phyloP scores from a whole-genome alignment of 805 yeast species.

The Myxozyma neglecta region DNA sequence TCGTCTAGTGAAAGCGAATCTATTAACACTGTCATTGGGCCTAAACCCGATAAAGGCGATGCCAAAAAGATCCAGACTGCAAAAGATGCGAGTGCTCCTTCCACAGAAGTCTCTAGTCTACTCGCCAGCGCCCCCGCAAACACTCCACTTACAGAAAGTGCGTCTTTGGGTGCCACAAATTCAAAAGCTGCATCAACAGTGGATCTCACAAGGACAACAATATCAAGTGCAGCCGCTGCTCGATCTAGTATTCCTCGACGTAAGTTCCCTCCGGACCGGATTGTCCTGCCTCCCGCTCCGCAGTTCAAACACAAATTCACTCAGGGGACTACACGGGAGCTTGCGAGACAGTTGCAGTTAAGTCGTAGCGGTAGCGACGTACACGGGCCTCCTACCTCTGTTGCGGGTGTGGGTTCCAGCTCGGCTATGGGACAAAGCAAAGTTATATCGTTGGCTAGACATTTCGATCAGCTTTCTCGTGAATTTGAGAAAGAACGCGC shows the following conservation, averaged over 20 bases:
- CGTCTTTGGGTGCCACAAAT: neutral
- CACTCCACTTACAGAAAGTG: too few species aligned
- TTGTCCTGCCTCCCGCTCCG: constrained; percentile 15
- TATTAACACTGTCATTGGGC: too few species aligned
- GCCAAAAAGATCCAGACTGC: too few species aligned
- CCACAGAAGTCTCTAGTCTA: too few species aligned
- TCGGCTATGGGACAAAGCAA: constrained; percentile 20
- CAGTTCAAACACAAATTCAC: constrained; percentile 25
- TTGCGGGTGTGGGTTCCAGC: constrained; percentile 15
- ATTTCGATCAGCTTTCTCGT: constrained; percentile 73
- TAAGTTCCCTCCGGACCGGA: constrained; percentile 20
- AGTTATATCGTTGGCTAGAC: constrained; percentile 51
- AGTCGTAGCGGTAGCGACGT: constrained; percentile 22
- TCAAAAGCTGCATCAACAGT: neutral
- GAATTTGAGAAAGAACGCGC: constrained; percentile 90
- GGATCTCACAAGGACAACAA: neutral
- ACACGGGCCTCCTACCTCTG: constrained; percentile 20
- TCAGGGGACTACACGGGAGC: constrained; percentile 31
- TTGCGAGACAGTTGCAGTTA: constrained; percentile 30
- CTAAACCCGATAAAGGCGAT: too few species aligned
- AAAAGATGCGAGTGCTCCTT: too few species aligned
- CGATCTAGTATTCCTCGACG: constrained; percentile 9
- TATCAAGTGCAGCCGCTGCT: neutral
- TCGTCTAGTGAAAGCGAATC: too few species aligned
- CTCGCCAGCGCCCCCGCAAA: too few species aligned